Percentiles rank a stretch among this genome's conserved stretches.
Evolutionary conservation across 2,329 filamentous ascomycete species (phyloP).

Genomic region (Phaeosphaeriaceae sp.): DNA sequence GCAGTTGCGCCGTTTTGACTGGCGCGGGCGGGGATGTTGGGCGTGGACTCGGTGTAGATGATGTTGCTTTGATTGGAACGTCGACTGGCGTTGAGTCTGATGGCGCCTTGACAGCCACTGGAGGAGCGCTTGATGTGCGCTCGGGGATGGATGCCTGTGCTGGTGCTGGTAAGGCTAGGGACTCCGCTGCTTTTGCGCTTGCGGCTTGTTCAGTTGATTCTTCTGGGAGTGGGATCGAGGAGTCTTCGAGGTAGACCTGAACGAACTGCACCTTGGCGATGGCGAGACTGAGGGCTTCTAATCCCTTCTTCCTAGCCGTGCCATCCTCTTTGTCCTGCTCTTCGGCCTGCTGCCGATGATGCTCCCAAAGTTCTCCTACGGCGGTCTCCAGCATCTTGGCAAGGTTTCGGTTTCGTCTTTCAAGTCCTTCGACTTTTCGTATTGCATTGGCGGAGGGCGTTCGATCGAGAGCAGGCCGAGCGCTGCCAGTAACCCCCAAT

Average conservation of each 20-base stretch:
- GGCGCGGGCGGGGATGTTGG: constrained; percentile 24
- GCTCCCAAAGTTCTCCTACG: constrained; percentile 67
- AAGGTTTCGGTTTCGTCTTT: constrained; percentile 70
- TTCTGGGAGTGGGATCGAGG: constrained; percentile 53
- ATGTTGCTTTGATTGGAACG: constrained; percentile 4
- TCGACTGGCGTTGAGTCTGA: constrained; percentile 9
- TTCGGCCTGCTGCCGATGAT: constrained; percentile 62
- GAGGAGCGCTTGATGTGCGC: constrained; percentile 29
- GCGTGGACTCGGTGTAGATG: constrained; percentile 14
- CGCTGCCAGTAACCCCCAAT: constrained; percentile 10
- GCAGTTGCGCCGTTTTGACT: constrained; percentile 13
- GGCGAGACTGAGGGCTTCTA: constrained; percentile 54
- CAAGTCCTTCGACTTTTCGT: constrained; percentile 55
- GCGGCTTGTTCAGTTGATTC: constrained; percentile 40
- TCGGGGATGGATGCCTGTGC: constrained; percentile 24
- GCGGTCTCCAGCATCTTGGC: constrained; percentile 73
- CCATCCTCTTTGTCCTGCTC: constrained; percentile 34
- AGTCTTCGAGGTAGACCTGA: constrained; percentile 58
- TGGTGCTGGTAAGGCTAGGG: constrained; percentile 24
- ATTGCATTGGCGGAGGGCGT: constrained; percentile 29
- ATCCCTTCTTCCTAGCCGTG: constrained; percentile 35
- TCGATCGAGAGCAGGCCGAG: constrained; percentile 29
- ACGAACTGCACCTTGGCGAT: constrained; percentile 61
- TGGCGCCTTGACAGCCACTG: constrained; percentile 16
- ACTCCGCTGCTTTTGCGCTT: constrained; percentile 28